Conservation (phyloP, 176 grass and related monocot species). For the Rhynchospora tenuis region DNA sequence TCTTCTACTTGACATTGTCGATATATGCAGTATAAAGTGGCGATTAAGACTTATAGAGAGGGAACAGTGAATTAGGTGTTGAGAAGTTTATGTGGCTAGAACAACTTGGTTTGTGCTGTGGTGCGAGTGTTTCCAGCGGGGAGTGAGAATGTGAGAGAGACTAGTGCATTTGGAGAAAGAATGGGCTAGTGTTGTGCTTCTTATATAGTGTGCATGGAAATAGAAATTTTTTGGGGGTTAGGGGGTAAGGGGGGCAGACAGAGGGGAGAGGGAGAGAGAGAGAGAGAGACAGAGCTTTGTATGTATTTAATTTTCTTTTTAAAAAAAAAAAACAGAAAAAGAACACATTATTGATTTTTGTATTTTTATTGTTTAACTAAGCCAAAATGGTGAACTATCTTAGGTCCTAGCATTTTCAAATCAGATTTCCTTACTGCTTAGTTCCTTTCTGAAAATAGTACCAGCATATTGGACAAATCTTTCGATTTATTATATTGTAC, state of each 20-base stretch:
- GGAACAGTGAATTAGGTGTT: neutral
- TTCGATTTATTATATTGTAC: neutral
- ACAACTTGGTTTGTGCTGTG: neutral
- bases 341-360: neutral
- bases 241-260: neutral
- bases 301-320: neutral
- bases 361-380: neutral
- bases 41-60: neutral
- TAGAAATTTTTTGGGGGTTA: neutral
- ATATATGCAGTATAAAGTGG: neutral
- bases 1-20: constrained; percentile 35
- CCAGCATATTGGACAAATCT: neutral
- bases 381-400: neutral
- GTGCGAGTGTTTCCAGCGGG: neutral
- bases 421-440: neutral
- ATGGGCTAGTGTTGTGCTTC: neutral
- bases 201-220: constrained; percentile 17
- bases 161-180: constrained; percentile 10
- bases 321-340: neutral
- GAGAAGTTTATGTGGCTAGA: neutral
- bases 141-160: constrained; percentile 3
- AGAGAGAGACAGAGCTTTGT: neutral
- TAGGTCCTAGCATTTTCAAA: neutral
- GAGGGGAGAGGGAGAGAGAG: neutral
- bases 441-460: neutral